A percentile compares a stretch with the other conserved stretches of the same genome.
Conservation (phyloP, 805 yeast genomes). For the Tetrapisispora namnaoensis region DNA sequence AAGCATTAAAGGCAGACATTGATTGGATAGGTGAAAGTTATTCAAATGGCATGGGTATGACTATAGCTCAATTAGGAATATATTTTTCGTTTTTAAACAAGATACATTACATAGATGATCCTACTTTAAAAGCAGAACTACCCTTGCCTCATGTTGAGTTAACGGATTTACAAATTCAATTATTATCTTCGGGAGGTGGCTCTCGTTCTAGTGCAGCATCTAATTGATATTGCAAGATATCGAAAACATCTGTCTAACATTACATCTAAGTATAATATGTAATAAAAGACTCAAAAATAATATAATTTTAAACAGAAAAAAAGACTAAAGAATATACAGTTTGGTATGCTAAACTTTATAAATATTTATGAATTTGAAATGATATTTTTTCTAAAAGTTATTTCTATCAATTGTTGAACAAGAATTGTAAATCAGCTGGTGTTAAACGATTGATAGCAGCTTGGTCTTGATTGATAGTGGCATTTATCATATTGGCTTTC, state of each 20-base stretch:
- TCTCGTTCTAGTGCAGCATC: constrained; percentile 59
- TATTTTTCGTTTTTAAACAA: constrained; percentile 73
- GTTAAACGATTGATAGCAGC: constrained; percentile 82
- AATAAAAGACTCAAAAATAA: background rate
- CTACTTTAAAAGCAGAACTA: constrained; percentile 36
- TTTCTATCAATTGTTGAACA: constrained; percentile 60
- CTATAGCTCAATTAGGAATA: constrained; percentile 51
- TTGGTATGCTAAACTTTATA: background rate
- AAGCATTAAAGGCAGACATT: constrained; percentile 53
- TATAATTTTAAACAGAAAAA: background rate
- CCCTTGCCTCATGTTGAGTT: constrained; percentile 50
- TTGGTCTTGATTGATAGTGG: constrained; percentile 88
- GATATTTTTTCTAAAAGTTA: background rate
- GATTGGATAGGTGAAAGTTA: constrained; percentile 56
- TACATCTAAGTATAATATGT: background rate
- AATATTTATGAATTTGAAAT: background rate
- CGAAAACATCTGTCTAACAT: background rate
- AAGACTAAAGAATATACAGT: background rate
- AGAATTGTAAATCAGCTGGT: constrained; percentile 89
- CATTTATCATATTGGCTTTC: constrained; percentile 96
- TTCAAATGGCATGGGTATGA: constrained; percentile 70
- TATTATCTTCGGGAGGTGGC: constrained; percentile 60
- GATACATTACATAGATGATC: constrained; percentile 69
- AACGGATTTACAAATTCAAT: constrained; percentile 44
- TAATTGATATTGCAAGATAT: background rate